Conservation (phyloP, 306 rosid species). For the Quercus wislizeni region DNA sequence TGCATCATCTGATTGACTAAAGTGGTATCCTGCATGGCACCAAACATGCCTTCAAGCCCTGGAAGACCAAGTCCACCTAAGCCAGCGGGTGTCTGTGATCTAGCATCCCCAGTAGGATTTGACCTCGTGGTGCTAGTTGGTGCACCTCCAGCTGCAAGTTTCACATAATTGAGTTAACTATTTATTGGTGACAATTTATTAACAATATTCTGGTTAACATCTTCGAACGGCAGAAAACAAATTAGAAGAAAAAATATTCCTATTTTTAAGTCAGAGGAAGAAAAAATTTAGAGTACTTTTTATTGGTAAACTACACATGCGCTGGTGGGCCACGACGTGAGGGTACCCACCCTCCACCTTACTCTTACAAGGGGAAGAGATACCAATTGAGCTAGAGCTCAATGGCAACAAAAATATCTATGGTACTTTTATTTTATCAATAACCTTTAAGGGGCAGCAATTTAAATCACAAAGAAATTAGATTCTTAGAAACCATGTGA, state of each 20-base stretch:
- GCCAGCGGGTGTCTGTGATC: constrained; percentile 53
- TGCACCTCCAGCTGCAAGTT: constrained; percentile 55
- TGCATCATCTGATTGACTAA: constrained; percentile 67
- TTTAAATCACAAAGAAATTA: neutral
- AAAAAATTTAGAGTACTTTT: neutral
- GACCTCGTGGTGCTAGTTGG: constrained; percentile 52
- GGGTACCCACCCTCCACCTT: too few relatives aligned
- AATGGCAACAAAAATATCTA: neutral
- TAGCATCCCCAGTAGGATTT: constrained; percentile 50
- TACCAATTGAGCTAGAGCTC: neutral
- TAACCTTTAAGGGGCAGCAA: neutral
- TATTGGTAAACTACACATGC: too few relatives aligned
- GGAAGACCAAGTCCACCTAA: constrained; percentile 63
- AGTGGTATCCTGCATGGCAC: constrained; percentile 61
- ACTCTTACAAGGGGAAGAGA: too few relatives aligned
- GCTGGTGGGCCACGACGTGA: too few relatives aligned
- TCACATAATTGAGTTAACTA: constrained; percentile 2
- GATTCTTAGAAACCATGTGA: neutral
- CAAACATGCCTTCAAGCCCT: constrained; percentile 58
- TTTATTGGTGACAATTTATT: constrained; percentile 8
- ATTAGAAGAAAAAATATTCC: neutral
- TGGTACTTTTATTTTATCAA: neutral
- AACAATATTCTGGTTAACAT: neutral
- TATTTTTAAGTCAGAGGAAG: neutral
- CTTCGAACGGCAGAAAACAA: neutral